Evolutionary conservation across 2,329 filamentous ascomycete species (phyloP).

Genomic region (Fusarium armeniacum): DNA sequence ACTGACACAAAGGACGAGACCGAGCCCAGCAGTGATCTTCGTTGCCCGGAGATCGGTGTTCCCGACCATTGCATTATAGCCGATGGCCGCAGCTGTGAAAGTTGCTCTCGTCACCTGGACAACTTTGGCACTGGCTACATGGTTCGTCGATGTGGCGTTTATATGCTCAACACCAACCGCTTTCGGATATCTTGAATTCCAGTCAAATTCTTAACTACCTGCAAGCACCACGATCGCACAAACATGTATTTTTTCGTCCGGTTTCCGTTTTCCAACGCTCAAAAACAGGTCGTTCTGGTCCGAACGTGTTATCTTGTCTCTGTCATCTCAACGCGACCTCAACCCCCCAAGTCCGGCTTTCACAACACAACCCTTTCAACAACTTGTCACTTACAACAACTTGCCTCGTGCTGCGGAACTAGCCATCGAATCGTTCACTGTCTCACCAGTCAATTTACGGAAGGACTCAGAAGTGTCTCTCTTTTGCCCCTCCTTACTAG

Average conservation of each 20-base stretch:
- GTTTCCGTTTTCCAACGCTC: conserved; percentile 15
- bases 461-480: conserved; percentile 38
- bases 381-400: conserved; percentile 30
- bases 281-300: neutral
- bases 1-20: conserved; percentile 41
- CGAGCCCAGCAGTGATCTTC: conserved; percentile 41
- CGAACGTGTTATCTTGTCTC: neutral
- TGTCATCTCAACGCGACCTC: conserved; percentile 4
- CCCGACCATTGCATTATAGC: conserved; percentile 30
- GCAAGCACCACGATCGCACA: conserved; percentile 30
- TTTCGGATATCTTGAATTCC: conserved; percentile 47
- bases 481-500: conserved; percentile 25
- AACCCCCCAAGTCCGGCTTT: conserved; percentile 11
- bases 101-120: conserved; percentile 44
- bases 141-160: conserved; percentile 35
- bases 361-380: neutral
- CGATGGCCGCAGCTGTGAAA: conserved; percentile 28
- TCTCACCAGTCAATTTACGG: conserved; percentile 42
- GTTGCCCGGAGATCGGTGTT: conserved; percentile 42
- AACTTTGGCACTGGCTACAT: conserved; percentile 39
- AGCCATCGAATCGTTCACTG: conserved; percentile 39
- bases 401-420: conserved; percentile 29
- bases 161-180: conserved; percentile 47
- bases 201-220: conserved; percentile 42
- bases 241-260: conserved; percentile 23